Evolutionary conservation across 495 filamentous ascomycete genomes (phyloP).

Genomic region (Cercophora sp.): DNA sequence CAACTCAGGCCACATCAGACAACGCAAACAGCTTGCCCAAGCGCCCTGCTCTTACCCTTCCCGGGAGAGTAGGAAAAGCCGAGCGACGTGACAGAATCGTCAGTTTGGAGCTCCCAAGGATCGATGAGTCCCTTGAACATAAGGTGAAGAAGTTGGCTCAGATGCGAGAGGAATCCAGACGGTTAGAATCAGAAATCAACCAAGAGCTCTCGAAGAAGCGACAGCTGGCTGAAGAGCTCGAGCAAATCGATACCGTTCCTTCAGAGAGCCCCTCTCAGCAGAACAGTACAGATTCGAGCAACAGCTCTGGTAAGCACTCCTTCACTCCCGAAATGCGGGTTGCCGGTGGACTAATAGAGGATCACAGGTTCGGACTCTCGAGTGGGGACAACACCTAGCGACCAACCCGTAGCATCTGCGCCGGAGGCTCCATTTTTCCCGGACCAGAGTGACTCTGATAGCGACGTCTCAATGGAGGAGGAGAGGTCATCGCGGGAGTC

Average conservation of each 20-base stretch:
- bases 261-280: conserved; percentile 19
- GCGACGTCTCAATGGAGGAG: conserved; percentile 14
- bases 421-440: not conserved
- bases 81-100: conserved; percentile 54
- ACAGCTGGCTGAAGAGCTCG: conserved; percentile 53
- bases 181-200: conserved; percentile 56
- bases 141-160: conserved; percentile 49
- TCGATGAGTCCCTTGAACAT: conserved; percentile 54
- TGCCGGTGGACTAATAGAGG: no score
- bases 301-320: not conserved
- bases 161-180: conserved; percentile 54
- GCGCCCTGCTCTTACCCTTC: conserved; percentile 3
- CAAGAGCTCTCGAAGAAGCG: conserved; percentile 39
- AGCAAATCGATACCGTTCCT: conserved; percentile 46
- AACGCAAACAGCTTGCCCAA: no score
- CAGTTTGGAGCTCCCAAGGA: conserved; percentile 49
- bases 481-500: conserved; percentile 8
- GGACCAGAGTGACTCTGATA: conserved; percentile 3
- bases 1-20: conserved; percentile 18
- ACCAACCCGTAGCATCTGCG: not conserved
- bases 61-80: conserved; percentile 23
- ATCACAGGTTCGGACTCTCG: no score
- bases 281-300: conserved; percentile 3
- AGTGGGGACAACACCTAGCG: not conserved
- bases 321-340: no score